Percentiles rank a stretch among this genome's conserved stretches.
These are phyloP conservation scores for Stachybotrys chlorohalonatus DNA, from an alignment of 2,329 filamentous ascomycete species.

Conservation along the genomic window DNA sequence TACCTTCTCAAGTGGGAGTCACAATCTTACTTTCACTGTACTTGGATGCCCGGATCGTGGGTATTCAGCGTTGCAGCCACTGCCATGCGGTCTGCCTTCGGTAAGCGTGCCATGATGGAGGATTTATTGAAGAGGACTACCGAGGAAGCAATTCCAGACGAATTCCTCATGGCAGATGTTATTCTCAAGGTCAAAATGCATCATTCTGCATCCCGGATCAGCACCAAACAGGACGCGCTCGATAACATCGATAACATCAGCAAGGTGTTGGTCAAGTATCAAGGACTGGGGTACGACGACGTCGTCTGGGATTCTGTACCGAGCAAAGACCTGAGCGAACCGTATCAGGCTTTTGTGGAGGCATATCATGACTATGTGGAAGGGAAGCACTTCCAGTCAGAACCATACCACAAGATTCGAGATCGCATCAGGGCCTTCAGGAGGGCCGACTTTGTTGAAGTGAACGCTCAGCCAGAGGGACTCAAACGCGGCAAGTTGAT, in stretches of 20 bases:
- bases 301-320: slow-evolving; percentile 84
- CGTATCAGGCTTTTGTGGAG: slow-evolving; percentile 70
- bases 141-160: slow-evolving; percentile 77
- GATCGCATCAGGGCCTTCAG: slow-evolving; percentile 62
- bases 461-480: slow-evolving; percentile 62
- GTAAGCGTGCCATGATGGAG: slow-evolving; percentile 55
- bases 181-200: slow-evolving; percentile 67
- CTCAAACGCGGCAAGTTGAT: slow-evolving; percentile 76
- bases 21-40: slow-evolving; percentile 71
- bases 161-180: slow-evolving; percentile 78
- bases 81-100: slow-evolving; percentile 65
- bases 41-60: slow-evolving; percentile 88
- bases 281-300: slow-evolving; percentile 85
- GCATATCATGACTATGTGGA: slow-evolving; percentile 83
- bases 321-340: slow-evolving; percentile 47
- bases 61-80: slow-evolving; percentile 60
- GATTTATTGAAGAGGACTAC: slow-evolving; percentile 55
- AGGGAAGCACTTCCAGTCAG: slow-evolving; percentile 59
- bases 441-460: slow-evolving; percentile 55
- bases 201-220: slow-evolving; percentile 34
- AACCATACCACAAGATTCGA: slow-evolving; percentile 50
- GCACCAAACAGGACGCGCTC: slow-evolving; percentile 60
- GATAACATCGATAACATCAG: slow-evolving; percentile 63
- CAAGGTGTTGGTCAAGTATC: slow-evolving; percentile 78
- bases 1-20: slow-evolving; percentile 86